phyloP scores from a whole-genome alignment of 2,329 filamentous ascomycete genomes.

The Anisogramma anomala region DNA sequence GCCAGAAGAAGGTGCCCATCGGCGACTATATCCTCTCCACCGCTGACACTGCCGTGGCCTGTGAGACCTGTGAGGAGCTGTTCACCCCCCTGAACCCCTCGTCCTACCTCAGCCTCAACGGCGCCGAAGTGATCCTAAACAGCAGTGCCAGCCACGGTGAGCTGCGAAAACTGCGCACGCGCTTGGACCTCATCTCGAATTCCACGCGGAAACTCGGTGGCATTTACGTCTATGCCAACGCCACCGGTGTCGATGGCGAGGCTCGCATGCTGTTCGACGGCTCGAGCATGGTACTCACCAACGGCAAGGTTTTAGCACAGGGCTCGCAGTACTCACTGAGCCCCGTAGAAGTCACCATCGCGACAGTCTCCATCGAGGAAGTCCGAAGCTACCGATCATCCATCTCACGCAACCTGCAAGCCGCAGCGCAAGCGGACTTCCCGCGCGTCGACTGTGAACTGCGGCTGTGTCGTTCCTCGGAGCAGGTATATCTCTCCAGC shows the following conservation, averaged over 20 bases:
- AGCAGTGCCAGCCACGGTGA: conserved; percentile 29
- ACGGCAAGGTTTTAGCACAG: conserved; percentile 16
- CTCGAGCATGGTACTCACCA: conserved; percentile 15
- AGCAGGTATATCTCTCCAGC: conserved; percentile 19
- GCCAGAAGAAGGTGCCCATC: conserved; percentile 27
- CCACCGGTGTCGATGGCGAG: conserved; percentile 21
- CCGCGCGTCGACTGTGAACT: conserved; percentile 16
- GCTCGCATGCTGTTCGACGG: conserved; percentile 31
- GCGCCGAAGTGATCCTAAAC: conserved; percentile 21
- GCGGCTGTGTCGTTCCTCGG: conserved; percentile 16
- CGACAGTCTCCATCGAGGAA: conserved; percentile 15
- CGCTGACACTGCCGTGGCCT: conserved; percentile 27
- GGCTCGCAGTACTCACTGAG: conserved; percentile 15
- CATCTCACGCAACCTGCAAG: conserved; percentile 16
- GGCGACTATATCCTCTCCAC: conserved; percentile 30
- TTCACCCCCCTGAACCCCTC: conserved; percentile 21
- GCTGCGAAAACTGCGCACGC: conserved; percentile 52
- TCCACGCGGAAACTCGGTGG: conserved; percentile 52
- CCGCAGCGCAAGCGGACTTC: conserved; percentile 15
- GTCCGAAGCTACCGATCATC: conserved; percentile 15
- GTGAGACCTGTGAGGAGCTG: conserved; percentile 31
- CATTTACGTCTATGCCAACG: conserved; percentile 37
- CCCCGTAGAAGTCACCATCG: conserved; percentile 15
- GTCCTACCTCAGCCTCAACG: conserved; percentile 14
- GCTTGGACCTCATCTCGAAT: conserved; percentile 53